phyloP scores from a whole-genome alignment of 371 early-diverging fungal species.

The Phascolomyces articulosus region DNA sequence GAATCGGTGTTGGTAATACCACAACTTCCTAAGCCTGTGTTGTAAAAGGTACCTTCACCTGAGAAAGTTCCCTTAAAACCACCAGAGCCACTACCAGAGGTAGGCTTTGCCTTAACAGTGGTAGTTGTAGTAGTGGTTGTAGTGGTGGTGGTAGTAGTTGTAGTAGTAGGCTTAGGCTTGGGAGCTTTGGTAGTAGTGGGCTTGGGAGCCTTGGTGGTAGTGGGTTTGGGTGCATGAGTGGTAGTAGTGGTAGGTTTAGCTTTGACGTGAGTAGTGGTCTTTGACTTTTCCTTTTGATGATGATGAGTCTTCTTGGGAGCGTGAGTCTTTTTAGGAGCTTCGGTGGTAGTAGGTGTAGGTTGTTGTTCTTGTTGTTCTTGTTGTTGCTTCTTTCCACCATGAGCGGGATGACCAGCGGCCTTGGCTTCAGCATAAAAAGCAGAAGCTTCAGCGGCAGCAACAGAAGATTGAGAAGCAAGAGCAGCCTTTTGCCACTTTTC shows the following conservation, averaged over 20 bases:
- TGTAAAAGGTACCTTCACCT: conserved; percentile 44
- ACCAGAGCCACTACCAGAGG: conserved; percentile 1
- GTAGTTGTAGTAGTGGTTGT: neutral
- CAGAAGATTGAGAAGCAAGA: conserved; percentile 2
- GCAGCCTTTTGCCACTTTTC: neutral
- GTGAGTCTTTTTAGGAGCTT: neutral
- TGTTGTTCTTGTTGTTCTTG: neutral
- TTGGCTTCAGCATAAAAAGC: neutral
- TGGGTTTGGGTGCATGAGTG: conserved; percentile 2
- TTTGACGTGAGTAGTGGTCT: neutral
- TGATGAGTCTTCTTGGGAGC: neutral
- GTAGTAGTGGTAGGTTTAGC: neutral
- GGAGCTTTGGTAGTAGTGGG: conserved; percentile 13
- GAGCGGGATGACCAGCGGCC: conserved; percentile 6
- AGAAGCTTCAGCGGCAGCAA: conserved; percentile 8
- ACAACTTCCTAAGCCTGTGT: conserved; percentile 37
- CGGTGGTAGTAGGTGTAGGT: neutral
- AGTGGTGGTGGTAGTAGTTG: conserved; percentile 7
- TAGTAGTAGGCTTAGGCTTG: conserved; percentile 1
- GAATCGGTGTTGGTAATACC: conserved; percentile 24
- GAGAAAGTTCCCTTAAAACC: conserved; percentile 10
- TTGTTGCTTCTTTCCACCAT: neutral
- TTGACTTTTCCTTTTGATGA: neutral
- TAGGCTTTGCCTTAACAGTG: conserved; percentile 5
- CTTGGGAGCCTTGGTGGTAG: neutral